phyloP scores from a whole-genome alignment of 1,139 yeast species.

The Yamadazyma atlantica region DNA sequence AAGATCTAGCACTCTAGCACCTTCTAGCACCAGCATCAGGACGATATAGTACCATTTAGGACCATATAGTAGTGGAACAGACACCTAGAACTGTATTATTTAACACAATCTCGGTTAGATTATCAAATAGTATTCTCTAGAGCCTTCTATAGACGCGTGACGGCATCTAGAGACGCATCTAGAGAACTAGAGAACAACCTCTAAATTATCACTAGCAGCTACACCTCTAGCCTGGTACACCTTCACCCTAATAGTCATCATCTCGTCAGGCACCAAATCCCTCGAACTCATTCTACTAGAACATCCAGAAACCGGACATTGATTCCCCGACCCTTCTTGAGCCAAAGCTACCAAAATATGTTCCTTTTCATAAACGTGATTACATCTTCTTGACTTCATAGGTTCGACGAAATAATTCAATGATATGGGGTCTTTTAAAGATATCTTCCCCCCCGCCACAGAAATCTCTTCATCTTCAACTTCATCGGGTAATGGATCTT shows the following conservation, averaged over 20 bases:
- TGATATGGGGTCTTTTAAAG: slow-evolving; percentile 66
- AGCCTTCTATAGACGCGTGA: no score
- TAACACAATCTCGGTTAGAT: not conserved
- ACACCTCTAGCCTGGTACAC: slow-evolving; percentile 23
- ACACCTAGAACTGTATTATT: no score
- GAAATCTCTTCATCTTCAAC: slow-evolving; percentile 44
- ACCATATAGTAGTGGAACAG: no score
- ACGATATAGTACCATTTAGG: no score
- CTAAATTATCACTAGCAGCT: slow-evolving; percentile 6
- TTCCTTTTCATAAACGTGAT: slow-evolving; percentile 58
- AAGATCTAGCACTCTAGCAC: no score
- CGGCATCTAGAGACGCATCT: no score
- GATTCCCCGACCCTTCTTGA: slow-evolving; percentile 10
- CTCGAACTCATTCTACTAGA: slow-evolving; percentile 21
- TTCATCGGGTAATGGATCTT: slow-evolving; percentile 42
- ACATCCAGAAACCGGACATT: slow-evolving; percentile 55
- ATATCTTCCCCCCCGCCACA: slow-evolving; percentile 66
- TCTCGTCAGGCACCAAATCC: slow-evolving; percentile 41
- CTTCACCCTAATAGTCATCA: slow-evolving; percentile 52
- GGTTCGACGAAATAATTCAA: slow-evolving; percentile 52
- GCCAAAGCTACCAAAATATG: slow-evolving; percentile 36
- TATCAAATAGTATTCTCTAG: not conserved
- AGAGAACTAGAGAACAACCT: no score
- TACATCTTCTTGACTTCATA: slow-evolving; percentile 51
- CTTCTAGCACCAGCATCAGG: no score